Evolutionary conservation across 1,284 basidiomycete species (phyloP).

Genomic region (Leucocoprinus gongylophorus): DNA sequence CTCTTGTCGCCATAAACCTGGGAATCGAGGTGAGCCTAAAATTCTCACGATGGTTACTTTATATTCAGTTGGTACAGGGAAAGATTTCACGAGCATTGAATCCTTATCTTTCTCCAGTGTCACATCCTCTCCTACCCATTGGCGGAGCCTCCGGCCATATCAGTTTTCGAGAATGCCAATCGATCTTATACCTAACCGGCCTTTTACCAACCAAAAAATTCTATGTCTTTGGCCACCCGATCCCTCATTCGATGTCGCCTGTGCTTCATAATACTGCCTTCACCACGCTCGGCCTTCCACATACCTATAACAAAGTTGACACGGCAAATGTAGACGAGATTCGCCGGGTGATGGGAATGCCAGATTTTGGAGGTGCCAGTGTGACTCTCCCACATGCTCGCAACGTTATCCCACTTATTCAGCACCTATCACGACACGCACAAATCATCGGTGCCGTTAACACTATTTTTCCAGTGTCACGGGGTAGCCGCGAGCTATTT

Average conservation of each 20-base stretch:
- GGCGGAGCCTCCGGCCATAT: slow-evolving; percentile 17
- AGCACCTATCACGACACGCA: slow-evolving; percentile 21
- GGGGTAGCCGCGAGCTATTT: slow-evolving; percentile 15
- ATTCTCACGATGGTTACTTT: background rate
- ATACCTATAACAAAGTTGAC: slow-evolving; percentile 22
- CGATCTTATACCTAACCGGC: slow-evolving; percentile 18
- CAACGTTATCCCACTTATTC: slow-evolving; percentile 19
- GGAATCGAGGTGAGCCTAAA: slow-evolving; percentile 13
- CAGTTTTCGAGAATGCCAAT: slow-evolving; percentile 21
- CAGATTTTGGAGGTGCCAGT: slow-evolving; percentile 22
- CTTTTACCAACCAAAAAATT: slow-evolving; percentile 20
- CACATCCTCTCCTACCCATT: slow-evolving; percentile 15
- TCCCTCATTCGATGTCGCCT: slow-evolving; percentile 25
- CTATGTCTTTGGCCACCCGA: slow-evolving; percentile 23
- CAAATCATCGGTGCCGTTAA: slow-evolving; percentile 23
- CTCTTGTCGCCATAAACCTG: slow-evolving; percentile 19
- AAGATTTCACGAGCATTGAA: slow-evolving; percentile 21
- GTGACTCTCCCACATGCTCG: slow-evolving; percentile 21
- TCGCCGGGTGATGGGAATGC: slow-evolving; percentile 15
- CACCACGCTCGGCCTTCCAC: slow-evolving; percentile 19
- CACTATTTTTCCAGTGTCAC: slow-evolving; percentile 16
- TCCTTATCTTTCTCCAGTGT: slow-evolving; percentile 18
- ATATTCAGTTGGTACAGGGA: slow-evolving; percentile 11
- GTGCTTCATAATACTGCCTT: slow-evolving; percentile 24
- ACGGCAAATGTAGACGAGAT: slow-evolving; percentile 18